Base-by-base conservation (phyloP, 2,329 filamentous ascomycete species). In the Chrysosporium keratinophilum region DNA sequence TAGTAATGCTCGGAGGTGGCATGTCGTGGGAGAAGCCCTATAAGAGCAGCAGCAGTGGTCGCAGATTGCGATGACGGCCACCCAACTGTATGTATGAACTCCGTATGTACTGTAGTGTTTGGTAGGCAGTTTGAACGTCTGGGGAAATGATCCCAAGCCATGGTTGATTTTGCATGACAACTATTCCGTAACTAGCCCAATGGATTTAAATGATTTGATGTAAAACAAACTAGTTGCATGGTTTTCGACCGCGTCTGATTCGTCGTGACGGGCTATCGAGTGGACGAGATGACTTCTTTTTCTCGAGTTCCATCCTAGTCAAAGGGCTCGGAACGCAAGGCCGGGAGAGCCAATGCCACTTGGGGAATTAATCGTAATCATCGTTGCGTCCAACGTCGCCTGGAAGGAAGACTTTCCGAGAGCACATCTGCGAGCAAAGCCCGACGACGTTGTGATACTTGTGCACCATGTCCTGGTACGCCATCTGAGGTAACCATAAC, bases 391-490 rank as follows among this genome's bases (percentile, higher is more conserved):
- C 15, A n/a, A 15, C 12, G 2, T 37, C n/a, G n/a, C n/a, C 39
- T 41, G n/a, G 39, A 41, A 41, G 17, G n/a, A 4, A 37, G 11
- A 2, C 35, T n/a, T n/a, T 37, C n/a, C 35, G 10, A 12, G 10
- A 37, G 10, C 10, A 37, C 35, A 4, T n/a, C n/a, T 12, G 35
- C 34, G 33, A 45, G 33, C 50, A 52, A 52, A 52, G 42, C 50
- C 50, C 50, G 50, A 52, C 33, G 31, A 52, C 40, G 20, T 20
- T 45, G 34, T 52, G 42, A 52, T 41, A 52, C 50, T 31, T 19
- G 23, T 31, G 19, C 14, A 44, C 17, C 23, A 11, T 34, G 39
- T 50, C 34, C 17, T 28, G 19, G 19, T 49, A 40, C 35, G 39
- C n/a, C 17, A 12, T 12, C n/a, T 37, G 35, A 37, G 20, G 31